These are phyloP conservation scores for Tetrapisispora phaffii DNA, from an alignment of 805 yeast genomes.

Conservation along the genomic window DNA sequence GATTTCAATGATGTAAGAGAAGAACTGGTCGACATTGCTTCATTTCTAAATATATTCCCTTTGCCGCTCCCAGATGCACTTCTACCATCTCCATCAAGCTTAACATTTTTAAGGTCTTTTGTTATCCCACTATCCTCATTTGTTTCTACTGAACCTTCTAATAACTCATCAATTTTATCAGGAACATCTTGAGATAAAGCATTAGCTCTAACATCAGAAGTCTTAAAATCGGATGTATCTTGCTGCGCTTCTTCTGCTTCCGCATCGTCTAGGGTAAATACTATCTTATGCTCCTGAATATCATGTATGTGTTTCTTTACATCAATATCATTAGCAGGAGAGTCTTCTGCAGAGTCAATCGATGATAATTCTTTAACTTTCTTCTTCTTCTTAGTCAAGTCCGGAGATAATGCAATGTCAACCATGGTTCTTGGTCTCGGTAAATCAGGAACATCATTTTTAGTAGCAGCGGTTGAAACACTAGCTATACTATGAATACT, in stretches of 20 bases:
- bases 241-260: slow-evolving; percentile 3
- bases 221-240: neutral
- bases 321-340: neutral
- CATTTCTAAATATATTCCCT: neutral
- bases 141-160: neutral
- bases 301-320: neutral
- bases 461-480: neutral
- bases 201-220: neutral
- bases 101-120: neutral
- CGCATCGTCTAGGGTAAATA: slow-evolving; percentile 8
- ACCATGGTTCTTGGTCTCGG: slow-evolving; percentile 18
- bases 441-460: neutral
- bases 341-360: neutral
- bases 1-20: neutral
- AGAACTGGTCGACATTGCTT: neutral
- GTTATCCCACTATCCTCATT: neutral
- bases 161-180: neutral
- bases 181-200: neutral
- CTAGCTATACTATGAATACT: neutral
- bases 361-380: slow-evolving; percentile 2
- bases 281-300: slow-evolving; percentile 4
- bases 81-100: too few relatives aligned
- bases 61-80: too few relatives aligned
- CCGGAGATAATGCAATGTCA: slow-evolving; percentile 17
- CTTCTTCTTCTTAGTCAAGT: neutral